These are phyloP conservation scores for Actinomucor elegans DNA, from an alignment of 371 early-diverging fungal genomes.

Conservation along the genomic window DNA sequence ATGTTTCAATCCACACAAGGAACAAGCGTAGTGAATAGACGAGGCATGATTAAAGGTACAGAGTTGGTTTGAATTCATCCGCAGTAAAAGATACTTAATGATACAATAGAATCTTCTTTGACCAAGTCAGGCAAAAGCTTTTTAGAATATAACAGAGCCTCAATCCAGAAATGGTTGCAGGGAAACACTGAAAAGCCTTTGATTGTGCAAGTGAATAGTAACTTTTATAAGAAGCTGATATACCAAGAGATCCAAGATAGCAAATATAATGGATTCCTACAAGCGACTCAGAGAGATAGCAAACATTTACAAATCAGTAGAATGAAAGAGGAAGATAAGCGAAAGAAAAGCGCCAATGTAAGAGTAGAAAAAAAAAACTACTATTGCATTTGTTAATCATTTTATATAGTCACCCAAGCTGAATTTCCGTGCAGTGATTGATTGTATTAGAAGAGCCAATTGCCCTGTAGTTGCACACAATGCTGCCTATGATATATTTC, in stretches of 20 bases:
- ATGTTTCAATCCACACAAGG: constrained; percentile 12
- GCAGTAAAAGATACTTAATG: background rate
- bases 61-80: background rate
- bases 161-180: constrained; percentile 40
- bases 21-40: constrained; percentile 13
- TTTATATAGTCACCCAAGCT: constrained; percentile 28
- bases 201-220: constrained; percentile 38
- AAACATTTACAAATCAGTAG: constrained; percentile 36
- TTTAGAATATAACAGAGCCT: constrained; percentile 12
- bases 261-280: constrained; percentile 37
- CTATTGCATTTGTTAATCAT: background rate
- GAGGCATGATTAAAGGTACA: constrained; percentile 10
- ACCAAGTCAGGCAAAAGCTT: constrained; percentile 12
- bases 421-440: constrained; percentile 80
- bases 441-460: constrained; percentile 60
- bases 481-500: constrained; percentile 74
- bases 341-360: constrained; percentile 18
- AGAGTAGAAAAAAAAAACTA: no score
- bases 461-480: constrained; percentile 88
- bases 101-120: constrained; percentile 2
- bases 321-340: constrained; percentile 35
- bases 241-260: constrained; percentile 62
- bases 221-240: constrained; percentile 54
- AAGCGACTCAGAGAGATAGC: constrained; percentile 33
- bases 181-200: constrained; percentile 28